Percentiles rank a stretch among this genome's conserved stretches.
Evolutionary conservation across 768 basidiomycete species (phyloP).

Genomic region (Heimioporus sp.): DNA sequence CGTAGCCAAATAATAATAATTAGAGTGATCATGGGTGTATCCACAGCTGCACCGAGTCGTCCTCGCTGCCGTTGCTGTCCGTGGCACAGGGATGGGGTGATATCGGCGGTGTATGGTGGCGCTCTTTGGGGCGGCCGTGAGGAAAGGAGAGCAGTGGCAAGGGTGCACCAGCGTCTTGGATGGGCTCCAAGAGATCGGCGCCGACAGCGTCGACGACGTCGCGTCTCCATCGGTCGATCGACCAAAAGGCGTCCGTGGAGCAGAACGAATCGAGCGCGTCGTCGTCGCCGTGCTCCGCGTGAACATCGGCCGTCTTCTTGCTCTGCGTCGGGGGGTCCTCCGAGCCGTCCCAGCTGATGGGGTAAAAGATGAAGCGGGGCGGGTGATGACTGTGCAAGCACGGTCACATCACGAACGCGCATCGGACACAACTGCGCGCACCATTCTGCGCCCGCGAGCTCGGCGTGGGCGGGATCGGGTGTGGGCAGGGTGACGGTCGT

Average conservation of each 20-base stretch:
- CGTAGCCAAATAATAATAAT: not conserved
- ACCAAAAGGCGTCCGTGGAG: slow-evolving; percentile 19
- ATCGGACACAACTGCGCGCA: not conserved
- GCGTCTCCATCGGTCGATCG: slow-evolving; percentile 24
- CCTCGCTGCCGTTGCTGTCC: slow-evolving; percentile 2
- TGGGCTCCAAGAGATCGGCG: slow-evolving; percentile 14
- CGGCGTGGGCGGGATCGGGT: slow-evolving; percentile 17
- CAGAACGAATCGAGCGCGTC: slow-evolving; percentile 33
- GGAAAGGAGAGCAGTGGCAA: slow-evolving; percentile 13
- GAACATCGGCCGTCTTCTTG: not conserved
- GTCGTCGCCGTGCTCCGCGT: slow-evolving; percentile 24
- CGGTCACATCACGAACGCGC: not conserved
- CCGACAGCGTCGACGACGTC: slow-evolving; percentile 8
- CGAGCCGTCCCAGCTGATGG: slow-evolving; percentile 24
- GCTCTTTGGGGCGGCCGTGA: not conserved
- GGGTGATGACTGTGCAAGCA: slow-evolving; percentile 11
- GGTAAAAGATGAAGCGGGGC: slow-evolving; percentile 26
- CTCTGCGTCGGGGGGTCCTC: slow-evolving; percentile 26
- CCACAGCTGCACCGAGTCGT: slow-evolving; percentile 12
- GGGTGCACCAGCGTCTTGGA: slow-evolving; percentile 11
- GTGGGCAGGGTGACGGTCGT: slow-evolving; percentile 31
- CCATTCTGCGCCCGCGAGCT: slow-evolving; percentile 16
- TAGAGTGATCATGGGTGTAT: slow-evolving; percentile 16
- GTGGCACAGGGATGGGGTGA: not conserved
- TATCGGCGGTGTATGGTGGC: not conserved